Evolutionary conservation across 2,329 filamentous ascomycete genomes (phyloP).

Genomic region (Trichophyton simii): DNA sequence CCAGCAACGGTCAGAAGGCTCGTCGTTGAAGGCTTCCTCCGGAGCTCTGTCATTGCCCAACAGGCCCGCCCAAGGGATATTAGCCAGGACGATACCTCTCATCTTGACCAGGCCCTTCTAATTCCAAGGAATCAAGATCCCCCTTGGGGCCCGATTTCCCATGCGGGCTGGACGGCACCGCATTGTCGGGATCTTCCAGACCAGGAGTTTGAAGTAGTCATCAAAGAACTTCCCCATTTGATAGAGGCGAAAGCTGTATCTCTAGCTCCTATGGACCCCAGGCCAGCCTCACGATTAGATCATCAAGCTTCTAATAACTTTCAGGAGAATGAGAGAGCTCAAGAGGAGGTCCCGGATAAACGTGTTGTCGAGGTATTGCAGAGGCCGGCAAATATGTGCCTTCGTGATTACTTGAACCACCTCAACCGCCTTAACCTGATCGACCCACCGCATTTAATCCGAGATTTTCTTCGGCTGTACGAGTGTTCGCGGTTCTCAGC

Average conservation of each 20-base stretch:
- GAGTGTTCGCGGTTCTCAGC: slow-evolving; percentile 76
- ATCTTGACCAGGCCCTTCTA: slow-evolving; percentile 9
- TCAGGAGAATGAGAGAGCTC: neutral
- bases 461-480: slow-evolving; percentile 60
- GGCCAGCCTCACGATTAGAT: slow-evolving; percentile 14
- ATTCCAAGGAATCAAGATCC: slow-evolving; percentile 36
- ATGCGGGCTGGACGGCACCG: slow-evolving; percentile 81
- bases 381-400: slow-evolving; percentile 55
- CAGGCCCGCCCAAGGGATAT: slow-evolving; percentile 58
- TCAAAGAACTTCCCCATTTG: slow-evolving; percentile 73
- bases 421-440: slow-evolving; percentile 56
- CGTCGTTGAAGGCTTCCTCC: slow-evolving; percentile 57
- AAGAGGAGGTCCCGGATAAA: slow-evolving; percentile 40
- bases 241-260: slow-evolving; percentile 91
- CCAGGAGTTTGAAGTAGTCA: slow-evolving; percentile 69
- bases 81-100: slow-evolving; percentile 26
- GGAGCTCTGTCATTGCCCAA: slow-evolving; percentile 71
- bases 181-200: slow-evolving; percentile 60
- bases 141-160: slow-evolving; percentile 71
- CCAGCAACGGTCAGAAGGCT: slow-evolving; percentile 60
- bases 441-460: slow-evolving; percentile 36
- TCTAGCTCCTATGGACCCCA: slow-evolving; percentile 52
- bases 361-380: slow-evolving; percentile 60
- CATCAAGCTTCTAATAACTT: slow-evolving; percentile 21
- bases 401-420: slow-evolving; percentile 66